Evolutionary conservation across 345 rosid genomes (phyloP).

Genomic region (Carallia brachiata): DNA sequence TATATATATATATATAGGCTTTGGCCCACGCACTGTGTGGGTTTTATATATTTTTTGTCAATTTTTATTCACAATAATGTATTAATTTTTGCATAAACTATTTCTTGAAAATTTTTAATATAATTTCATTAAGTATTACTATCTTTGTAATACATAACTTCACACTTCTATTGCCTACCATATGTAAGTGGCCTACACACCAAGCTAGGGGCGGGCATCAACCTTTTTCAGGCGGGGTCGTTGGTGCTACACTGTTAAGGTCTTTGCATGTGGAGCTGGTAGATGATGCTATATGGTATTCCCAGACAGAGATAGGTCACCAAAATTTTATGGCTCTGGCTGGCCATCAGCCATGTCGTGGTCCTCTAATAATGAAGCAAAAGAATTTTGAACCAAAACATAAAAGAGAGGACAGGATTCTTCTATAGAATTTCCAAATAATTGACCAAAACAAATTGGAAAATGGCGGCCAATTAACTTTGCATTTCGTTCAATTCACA

Average conservation of each 20-base stretch:
- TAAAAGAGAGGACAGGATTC: background rate
- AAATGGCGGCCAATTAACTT: too few species aligned
- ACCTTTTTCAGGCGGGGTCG: conserved; percentile 18
- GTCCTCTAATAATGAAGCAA: conserved; percentile 21
- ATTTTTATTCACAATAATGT: too few species aligned
- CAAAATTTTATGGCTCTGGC: conserved; percentile 15
- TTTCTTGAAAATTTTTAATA: too few species aligned
- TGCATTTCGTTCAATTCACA: too few species aligned
- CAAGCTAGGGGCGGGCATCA: background rate
- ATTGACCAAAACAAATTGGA: too few species aligned
- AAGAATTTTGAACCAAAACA: conserved; percentile 1
- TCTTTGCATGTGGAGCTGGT: conserved; percentile 19
- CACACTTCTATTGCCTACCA: background rate
- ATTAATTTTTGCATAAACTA: too few species aligned
- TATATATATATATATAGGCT: too few species aligned
- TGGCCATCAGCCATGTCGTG: background rate
- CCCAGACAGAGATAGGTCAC: conserved; percentile 9
- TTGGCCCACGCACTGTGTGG: too few species aligned
- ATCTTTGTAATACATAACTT: too few species aligned
- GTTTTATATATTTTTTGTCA: too few species aligned
- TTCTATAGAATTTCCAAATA: conserved; percentile 11
- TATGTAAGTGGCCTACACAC: conserved; percentile 6
- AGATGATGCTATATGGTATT: background rate
- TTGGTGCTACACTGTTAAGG: conserved; percentile 6
- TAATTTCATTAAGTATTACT: too few species aligned